Conservation (phyloP, 2,329 filamentous ascomycete species). For the Cladophialophora immunda region DNA sequence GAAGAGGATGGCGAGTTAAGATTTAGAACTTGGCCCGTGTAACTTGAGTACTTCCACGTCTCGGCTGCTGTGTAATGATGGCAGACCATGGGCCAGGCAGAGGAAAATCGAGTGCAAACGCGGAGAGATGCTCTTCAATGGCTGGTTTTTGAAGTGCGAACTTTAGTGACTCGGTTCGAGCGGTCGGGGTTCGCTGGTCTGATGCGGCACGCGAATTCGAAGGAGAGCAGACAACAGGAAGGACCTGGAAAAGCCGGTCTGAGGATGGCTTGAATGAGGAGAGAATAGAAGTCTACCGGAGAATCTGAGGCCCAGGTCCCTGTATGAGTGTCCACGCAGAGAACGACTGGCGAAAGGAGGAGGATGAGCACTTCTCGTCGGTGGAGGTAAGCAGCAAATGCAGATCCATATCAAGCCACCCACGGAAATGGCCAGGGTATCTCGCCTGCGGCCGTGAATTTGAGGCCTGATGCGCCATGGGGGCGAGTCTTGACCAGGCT, state of each 20-base stretch:
- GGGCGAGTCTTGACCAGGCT: slow-evolving; percentile 11
- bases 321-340: neutral
- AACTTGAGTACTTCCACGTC: slow-evolving; percentile 6
- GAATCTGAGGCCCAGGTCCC: neutral
- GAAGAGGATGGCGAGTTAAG: slow-evolving; percentile 1
- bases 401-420: slow-evolving; percentile 21
- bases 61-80: slow-evolving; percentile 12
- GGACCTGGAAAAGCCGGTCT: neutral
- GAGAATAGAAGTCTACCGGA: neutral
- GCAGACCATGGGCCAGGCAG: neutral
- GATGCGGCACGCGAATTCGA: neutral
- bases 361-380: neutral
- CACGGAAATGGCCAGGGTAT: slow-evolving; percentile 9
- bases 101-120: neutral
- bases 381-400: neutral
- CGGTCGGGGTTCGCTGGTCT: neutral
- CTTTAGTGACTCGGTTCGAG: neutral
- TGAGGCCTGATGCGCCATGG: slow-evolving; percentile 20
- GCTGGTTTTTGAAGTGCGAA: neutral
- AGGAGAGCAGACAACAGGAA: neutral
- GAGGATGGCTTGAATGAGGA: neutral
- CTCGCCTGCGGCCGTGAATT: slow-evolving; percentile 8
- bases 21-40: neutral
- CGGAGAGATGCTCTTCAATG: neutral
- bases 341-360: slow-evolving; percentile 8